A percentile compares a stretch with the other conserved stretches of the same genome.
Evolutionary conservation across 2,329 filamentous ascomycete genomes (phyloP).

Genomic region (Xylaria sp.): DNA sequence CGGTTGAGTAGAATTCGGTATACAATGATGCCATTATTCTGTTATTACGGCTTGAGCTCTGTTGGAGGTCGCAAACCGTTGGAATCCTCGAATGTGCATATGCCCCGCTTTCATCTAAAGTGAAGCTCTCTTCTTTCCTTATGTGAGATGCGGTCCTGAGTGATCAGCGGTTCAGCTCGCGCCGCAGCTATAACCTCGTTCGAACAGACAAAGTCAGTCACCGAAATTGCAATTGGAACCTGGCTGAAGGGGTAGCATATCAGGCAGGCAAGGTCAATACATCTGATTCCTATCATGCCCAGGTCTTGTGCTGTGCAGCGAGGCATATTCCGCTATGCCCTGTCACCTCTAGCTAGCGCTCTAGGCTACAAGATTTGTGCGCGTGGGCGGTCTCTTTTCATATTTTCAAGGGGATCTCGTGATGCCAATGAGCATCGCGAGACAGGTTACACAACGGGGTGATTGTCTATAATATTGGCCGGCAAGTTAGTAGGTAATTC

Average conservation of each 20-base stretch:
- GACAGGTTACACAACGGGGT: background rate
- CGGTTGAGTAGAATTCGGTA: background rate
- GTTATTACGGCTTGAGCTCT: background rate
- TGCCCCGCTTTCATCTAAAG: no score
- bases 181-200: background rate
- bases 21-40: background rate
- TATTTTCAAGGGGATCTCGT: background rate
- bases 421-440: no score
- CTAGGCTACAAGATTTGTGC: background rate
- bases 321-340: background rate
- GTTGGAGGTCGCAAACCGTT: no score
- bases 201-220: background rate
- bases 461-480: background rate
- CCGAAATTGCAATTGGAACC: background rate
- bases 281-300: background rate
- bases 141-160: background rate
- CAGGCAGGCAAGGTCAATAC: background rate
- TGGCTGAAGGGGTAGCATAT: background rate
- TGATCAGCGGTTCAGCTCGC: background rate
- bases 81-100: no score
- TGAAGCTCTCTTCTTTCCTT: background rate
- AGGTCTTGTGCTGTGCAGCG: background rate
- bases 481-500: background rate
- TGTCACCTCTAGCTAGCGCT: background rate
- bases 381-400: background rate